Percentiles rank a stretch among this genome's conserved stretches.
Conservation (phyloP, 805 yeast genomes). For the Lipomyces orientalis region DNA sequence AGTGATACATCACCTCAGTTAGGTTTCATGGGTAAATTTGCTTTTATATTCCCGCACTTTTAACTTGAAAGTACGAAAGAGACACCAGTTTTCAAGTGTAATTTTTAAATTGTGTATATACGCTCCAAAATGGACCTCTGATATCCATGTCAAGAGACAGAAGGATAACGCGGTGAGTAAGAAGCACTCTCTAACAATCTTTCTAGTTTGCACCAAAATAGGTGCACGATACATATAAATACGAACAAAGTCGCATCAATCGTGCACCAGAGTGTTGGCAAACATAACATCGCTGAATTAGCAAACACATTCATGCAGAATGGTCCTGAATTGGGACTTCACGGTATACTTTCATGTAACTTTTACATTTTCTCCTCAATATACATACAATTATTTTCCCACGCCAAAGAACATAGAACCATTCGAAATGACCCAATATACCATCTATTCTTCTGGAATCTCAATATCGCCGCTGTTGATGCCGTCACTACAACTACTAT, state of each 20-base stretch:
- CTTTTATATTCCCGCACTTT: too few relatives aligned
- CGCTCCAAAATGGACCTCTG: conserved; percentile 35
- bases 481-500: conserved; percentile 61
- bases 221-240: conserved; percentile 64
- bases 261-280: conserved; percentile 94
- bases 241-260: conserved; percentile 43
- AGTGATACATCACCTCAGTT: too few relatives aligned
- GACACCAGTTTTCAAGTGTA: too few relatives aligned
- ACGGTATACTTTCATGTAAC: neutral
- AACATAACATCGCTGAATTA: conserved; percentile 49
- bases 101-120: neutral
- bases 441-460: conserved; percentile 41
- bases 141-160: conserved; percentile 37
- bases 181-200: conserved; percentile 50
- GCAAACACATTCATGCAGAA: neutral
- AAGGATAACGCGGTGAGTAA: conserved; percentile 71
- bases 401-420: conserved; percentile 14
- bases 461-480: conserved; percentile 98
- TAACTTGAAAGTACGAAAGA: too few relatives aligned
- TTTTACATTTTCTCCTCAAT: conserved; percentile 21
- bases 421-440: neutral
- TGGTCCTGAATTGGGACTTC: conserved; percentile 9
- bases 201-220: conserved; percentile 91
- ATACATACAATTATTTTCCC: conserved; percentile 30
- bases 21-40: too few relatives aligned